A percentile compares a stretch with the other conserved stretches of the same genome.
Conservation (phyloP, 1,284 basidiomycete species). For the Ustilago shanxiensis region DNA sequence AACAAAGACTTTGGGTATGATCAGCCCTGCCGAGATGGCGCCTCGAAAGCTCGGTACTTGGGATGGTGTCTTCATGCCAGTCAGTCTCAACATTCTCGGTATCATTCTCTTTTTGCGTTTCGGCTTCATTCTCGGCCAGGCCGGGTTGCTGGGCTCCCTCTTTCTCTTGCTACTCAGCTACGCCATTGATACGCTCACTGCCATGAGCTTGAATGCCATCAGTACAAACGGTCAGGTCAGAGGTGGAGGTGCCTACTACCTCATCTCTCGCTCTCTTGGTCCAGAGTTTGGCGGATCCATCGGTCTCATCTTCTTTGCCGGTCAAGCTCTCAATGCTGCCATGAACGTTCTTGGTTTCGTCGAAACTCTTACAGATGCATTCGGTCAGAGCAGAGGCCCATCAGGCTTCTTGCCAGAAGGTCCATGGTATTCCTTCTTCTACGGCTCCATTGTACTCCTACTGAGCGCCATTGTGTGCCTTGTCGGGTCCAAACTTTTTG, state of each 20-base stretch:
- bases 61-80: constrained; percentile 69
- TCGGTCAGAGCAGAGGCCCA: constrained; percentile 56
- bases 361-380: constrained; percentile 65
- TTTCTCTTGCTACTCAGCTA: constrained; percentile 64
- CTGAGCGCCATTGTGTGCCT: constrained; percentile 65
- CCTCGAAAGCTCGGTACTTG: constrained; percentile 68
- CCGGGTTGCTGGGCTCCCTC: constrained; percentile 64
- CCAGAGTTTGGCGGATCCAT: constrained; percentile 70
- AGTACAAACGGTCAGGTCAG: constrained; percentile 69
- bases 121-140: constrained; percentile 68
- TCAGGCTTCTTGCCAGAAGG: constrained; percentile 64
- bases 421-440: constrained; percentile 65
- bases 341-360: constrained; percentile 70
- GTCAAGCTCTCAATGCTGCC: constrained; percentile 67
- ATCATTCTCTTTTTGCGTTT: constrained; percentile 69
- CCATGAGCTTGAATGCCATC: constrained; percentile 68
- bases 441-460: constrained; percentile 64
- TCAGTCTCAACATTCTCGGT: constrained; percentile 69
- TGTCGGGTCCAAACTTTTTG: constrained; percentile 66
- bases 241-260: constrained; percentile 69
- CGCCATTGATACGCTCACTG: constrained; percentile 66
- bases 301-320: constrained; percentile 68
- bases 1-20: constrained; percentile 57
- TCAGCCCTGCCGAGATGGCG: constrained; percentile 52
- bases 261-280: constrained; percentile 68